phyloP scores from a whole-genome alignment of 1,139 yeast genomes.

The Kurtzmaniella quercitrusa region DNA sequence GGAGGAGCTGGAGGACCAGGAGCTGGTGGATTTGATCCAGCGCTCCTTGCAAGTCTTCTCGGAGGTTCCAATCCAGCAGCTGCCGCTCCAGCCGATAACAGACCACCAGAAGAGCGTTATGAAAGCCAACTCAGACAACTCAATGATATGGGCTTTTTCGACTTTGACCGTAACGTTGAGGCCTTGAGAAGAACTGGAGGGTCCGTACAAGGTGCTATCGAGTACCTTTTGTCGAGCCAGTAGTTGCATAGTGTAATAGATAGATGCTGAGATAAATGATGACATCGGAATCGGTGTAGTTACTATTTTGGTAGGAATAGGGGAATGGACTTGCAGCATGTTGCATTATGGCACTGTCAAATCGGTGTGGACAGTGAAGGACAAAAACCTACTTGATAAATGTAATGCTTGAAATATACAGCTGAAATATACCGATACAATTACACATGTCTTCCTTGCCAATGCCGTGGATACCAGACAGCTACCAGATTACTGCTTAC shows the following conservation, averaged over 20 bases:
- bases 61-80: slow-evolving; percentile 27
- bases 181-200: slow-evolving; percentile 96
- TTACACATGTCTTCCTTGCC: no score
- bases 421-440: no score
- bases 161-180: slow-evolving; percentile 84
- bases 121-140: slow-evolving; percentile 87
- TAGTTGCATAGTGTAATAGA: slow-evolving; percentile 1
- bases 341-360: no score
- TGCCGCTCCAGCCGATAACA: slow-evolving; percentile 55
- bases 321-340: no score
- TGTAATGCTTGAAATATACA: no score
- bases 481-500: no score
- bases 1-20: slow-evolving; percentile 24
- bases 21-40: slow-evolving; percentile 37
- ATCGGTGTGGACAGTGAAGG: no score
- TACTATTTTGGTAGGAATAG: no score
- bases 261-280: background rate
- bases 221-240: slow-evolving; percentile 56
- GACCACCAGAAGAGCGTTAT: slow-evolving; percentile 96
- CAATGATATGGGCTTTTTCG: slow-evolving; percentile 94
- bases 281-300: background rate
- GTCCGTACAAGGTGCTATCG: slow-evolving; percentile 94
- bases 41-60: slow-evolving; percentile 41
- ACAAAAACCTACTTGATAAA: no score
- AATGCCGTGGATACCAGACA: no score